Conservation (phyloP, 1,139 yeast species). For the Komagataea norvegica region DNA sequence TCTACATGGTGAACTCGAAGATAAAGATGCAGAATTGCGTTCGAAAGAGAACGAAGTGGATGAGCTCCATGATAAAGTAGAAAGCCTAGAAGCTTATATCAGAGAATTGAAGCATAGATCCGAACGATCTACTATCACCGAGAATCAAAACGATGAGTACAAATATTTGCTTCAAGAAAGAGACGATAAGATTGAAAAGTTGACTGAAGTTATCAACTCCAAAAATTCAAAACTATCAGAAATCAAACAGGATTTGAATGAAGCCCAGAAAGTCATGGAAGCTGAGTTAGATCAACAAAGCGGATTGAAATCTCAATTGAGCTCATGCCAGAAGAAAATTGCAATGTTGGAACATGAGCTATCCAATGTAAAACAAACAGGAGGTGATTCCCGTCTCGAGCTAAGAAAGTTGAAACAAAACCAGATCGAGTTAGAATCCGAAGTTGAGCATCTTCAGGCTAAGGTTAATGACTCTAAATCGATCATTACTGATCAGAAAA, state of each 20-base stretch:
- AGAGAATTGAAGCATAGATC: slow-evolving; percentile 10
- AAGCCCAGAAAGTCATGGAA: slow-evolving; percentile 10
- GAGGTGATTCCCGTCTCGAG: slow-evolving; percentile 6
- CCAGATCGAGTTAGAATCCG: slow-evolving; percentile 18
- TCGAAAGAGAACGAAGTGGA: slow-evolving; percentile 22
- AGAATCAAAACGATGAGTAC: slow-evolving; percentile 14
- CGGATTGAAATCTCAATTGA: slow-evolving; percentile 4
- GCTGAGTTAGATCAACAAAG: slow-evolving; percentile 1
- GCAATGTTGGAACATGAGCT: slow-evolving; percentile 11
- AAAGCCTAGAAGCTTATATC: slow-evolving; percentile 14
- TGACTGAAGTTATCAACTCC: slow-evolving; percentile 16
- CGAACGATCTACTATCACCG: slow-evolving; percentile 10
- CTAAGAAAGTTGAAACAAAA: slow-evolving; percentile 7
- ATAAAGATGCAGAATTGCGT: slow-evolving; percentile 18
- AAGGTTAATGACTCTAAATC: slow-evolving; percentile 20
- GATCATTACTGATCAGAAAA: slow-evolving; percentile 23
- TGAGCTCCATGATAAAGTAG: slow-evolving; percentile 20
- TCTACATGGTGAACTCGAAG: slow-evolving; percentile 12
- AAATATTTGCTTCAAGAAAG: slow-evolving; percentile 20
- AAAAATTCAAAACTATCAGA: slow-evolving; percentile 13
- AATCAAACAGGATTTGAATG: slow-evolving; percentile 9
- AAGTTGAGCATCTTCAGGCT: slow-evolving; percentile 18
- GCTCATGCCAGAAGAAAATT: slow-evolving; percentile 8
- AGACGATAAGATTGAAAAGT: slow-evolving; percentile 24
- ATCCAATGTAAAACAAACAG: slow-evolving; percentile 6